Evolutionary conservation across 164 flowering plant species (phyloP).

Genomic region (Dillenia turbinata): DNA sequence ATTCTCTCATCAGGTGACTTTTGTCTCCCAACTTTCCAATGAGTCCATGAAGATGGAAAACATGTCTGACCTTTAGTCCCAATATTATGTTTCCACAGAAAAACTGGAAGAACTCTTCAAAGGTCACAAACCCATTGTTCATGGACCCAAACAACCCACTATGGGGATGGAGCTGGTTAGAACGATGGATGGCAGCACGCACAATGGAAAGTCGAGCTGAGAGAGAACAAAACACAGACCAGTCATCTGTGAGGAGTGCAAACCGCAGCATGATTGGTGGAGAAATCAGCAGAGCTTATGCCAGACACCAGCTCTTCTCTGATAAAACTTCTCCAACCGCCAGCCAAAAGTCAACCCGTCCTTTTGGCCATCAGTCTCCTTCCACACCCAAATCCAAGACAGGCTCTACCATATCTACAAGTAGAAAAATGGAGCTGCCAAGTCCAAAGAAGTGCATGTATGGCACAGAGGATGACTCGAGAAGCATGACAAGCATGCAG

Average conservation of each 20-base stretch:
- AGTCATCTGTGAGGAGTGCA: constrained; percentile 43
- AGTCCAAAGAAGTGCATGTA: constrained; percentile 39
- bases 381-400: constrained; percentile 39
- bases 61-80: neutral
- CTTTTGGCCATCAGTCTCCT: constrained; percentile 34
- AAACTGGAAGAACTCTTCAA: constrained; percentile 55
- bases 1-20: constrained; percentile 72
- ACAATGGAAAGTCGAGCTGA: constrained; percentile 68
- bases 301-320: constrained; percentile 52
- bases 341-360: constrained; percentile 29
- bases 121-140: constrained; percentile 48
- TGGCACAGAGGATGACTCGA: constrained; percentile 47
- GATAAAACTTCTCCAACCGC: constrained; percentile 42
- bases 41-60: too few species aligned
- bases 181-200: constrained; percentile 85
- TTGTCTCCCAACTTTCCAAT: neutral
- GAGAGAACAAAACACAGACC: constrained; percentile 46
- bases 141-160: constrained; percentile 81
- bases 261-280: constrained; percentile 30
- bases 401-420: constrained; percentile 14
- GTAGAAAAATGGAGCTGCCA: constrained; percentile 35
- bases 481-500: constrained; percentile 55
- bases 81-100: constrained; percentile 29
- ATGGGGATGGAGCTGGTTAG: constrained; percentile 99
- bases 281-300: constrained; percentile 56